A percentile compares a stretch with the other conserved stretches of the same genome.
Evolutionary conservation across 2,329 filamentous ascomycete genomes (phyloP).

Genomic region (Polychaeton citri): DNA sequence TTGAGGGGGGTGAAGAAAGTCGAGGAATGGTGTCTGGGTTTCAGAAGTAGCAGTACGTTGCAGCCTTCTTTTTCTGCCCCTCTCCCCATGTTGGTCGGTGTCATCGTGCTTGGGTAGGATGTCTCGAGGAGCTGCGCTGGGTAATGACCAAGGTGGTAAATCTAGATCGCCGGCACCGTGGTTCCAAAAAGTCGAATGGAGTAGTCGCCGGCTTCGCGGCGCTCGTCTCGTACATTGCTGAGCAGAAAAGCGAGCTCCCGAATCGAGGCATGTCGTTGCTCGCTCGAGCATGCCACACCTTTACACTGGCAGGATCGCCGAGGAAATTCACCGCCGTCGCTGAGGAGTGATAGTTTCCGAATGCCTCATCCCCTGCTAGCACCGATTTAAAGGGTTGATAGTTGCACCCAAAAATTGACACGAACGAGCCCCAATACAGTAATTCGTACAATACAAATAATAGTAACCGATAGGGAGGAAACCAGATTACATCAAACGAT

Average conservation of each 20-base stretch:
- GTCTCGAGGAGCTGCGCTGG: slow-evolving; percentile 1
- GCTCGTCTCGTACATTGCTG: slow-evolving; percentile 25
- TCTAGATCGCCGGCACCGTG: slow-evolving; percentile 38
- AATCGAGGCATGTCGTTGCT: slow-evolving; percentile 44
- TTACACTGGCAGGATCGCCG: background rate
- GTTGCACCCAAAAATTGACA: too few species aligned
- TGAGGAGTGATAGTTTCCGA: background rate
- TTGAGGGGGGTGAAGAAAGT: slow-evolving; percentile 35
- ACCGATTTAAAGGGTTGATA: too few species aligned
- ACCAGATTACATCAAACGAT: background rate
- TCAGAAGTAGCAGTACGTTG: too few species aligned
- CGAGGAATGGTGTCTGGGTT: slow-evolving; percentile 23
- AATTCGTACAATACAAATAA: background rate
- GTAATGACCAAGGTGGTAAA: slow-evolving; percentile 17
- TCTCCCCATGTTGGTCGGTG: too few species aligned
- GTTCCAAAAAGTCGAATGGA: slow-evolving; percentile 44
- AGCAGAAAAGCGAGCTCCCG: slow-evolving; percentile 40
- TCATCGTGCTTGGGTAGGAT: too few species aligned
- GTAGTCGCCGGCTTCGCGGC: slow-evolving; percentile 32
- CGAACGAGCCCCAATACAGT: too few species aligned
- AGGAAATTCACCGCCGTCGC: background rate
- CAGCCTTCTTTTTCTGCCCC: too few species aligned
- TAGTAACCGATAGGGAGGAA: background rate
- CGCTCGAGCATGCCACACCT: slow-evolving; percentile 44
- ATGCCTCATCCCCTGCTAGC: background rate